Evolutionary conservation across 495 filamentous ascomycete genomes (phyloP), one percentile per base, ranked within the genome.

Genomic region (Penicillium simplicissimum): DNA sequence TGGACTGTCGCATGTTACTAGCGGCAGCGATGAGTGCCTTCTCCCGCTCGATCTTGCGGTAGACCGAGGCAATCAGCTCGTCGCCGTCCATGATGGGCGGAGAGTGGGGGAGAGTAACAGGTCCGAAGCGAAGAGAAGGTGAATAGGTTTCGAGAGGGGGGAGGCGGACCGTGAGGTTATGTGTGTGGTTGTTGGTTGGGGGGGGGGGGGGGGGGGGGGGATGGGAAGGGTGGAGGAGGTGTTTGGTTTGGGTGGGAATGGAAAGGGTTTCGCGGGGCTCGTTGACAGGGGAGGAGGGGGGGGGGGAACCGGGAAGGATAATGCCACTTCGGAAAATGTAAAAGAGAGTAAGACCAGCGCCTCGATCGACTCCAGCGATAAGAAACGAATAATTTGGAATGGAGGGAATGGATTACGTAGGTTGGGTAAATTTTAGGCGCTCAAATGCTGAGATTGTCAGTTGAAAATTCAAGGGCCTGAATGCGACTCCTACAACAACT

Each of bases 11-110:
- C 91, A 99, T 96, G 59, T 89, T 85, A 72, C 91, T 91, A 55
- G 96, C 96, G 66, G 91, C 93, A 76, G 91, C 88, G 82, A 99
- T 95, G 66, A 99, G 86, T 67, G 89, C 89, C 82, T 94, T 93
- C 76, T 99, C 96, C 74, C 95, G 86, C 83, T 97, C 92, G 78
- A 98, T 97, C 91, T 99, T 98, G 79, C 87, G 89, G 79, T 89
- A 86, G 81, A 98, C 91, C 79, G 93, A 90, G 77, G 82, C 84
- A 78, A 94, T 86, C 67, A 90, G 86, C 68, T 93, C 89, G 67
- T 96, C 92, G 75, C 76, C 76, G 60, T 79, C 79, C 79, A 81
- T 81, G 68, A 64, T 80, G 76, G 62, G 61, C 58, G 65, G 65
- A 58, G 63, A 65, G 57, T 57, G 57, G 57, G 55, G 42, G 5